Evolutionary conservation across 73 alveolate genomes (phyloP).

Genomic region (Tetrahymena malaccensis): DNA sequence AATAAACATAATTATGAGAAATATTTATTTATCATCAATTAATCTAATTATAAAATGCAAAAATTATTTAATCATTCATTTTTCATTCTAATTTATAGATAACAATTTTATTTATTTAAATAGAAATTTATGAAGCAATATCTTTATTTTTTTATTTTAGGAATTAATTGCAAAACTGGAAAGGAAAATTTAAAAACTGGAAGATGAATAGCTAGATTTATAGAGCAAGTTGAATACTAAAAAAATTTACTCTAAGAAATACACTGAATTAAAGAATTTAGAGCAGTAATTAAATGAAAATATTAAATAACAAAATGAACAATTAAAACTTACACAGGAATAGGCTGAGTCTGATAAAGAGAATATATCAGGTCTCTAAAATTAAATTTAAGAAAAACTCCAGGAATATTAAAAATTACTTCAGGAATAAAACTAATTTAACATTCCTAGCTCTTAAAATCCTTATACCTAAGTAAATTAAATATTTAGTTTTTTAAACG

Average conservation of each 20-base stretch:
- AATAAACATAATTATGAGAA: too few species aligned
- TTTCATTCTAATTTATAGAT: too few species aligned
- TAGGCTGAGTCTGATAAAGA: not conserved
- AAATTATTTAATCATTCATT: too few species aligned
- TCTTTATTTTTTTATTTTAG: not conserved
- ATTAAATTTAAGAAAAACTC: not conserved
- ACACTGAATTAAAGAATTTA: not conserved
- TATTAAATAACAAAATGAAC: not conserved
- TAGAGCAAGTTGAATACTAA: not conserved
- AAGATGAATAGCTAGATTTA: not conserved
- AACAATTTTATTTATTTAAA: not conserved
- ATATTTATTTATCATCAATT: too few species aligned
- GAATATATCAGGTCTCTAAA: not conserved
- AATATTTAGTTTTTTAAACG: not conserved
- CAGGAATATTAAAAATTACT: not conserved
- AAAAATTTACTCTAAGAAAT: not conserved
- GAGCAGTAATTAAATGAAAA: not conserved
- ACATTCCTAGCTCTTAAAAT: not conserved
- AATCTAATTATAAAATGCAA: too few species aligned
- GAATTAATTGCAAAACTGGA: not conserved
- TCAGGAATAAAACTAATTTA: not conserved
- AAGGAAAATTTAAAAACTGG: not conserved
- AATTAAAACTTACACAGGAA: not conserved
- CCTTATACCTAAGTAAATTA: not conserved
- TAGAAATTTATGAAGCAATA: too few species aligned